phyloP scores from a whole-genome alignment of 768 basidiomycete species.

The Lactarius psammicola region DNA sequence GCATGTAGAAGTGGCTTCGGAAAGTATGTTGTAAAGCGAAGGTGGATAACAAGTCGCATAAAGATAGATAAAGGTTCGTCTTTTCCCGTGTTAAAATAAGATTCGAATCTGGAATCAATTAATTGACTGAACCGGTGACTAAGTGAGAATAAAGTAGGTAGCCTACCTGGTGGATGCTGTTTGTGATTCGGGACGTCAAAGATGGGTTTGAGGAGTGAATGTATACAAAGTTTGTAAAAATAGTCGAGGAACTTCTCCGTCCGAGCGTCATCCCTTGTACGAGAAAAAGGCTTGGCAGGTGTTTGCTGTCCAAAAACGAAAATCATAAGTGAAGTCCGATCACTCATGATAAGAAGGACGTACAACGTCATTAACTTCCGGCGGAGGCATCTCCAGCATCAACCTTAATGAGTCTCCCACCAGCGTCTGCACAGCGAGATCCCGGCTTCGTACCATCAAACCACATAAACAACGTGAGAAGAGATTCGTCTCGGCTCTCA shows the following conservation, averaged over 20 bases:
- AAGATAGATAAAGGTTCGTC: slow-evolving; percentile 80
- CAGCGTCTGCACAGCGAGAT: slow-evolving; percentile 86
- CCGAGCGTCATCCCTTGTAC: slow-evolving; percentile 76
- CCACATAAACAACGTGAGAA: slow-evolving; percentile 73
- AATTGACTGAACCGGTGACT: background rate
- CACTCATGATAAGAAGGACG: slow-evolving; percentile 14
- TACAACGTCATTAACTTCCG: slow-evolving; percentile 30
- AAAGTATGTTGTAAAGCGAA: slow-evolving; percentile 88
- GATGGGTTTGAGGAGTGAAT: slow-evolving; percentile 80
- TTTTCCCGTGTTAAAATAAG: slow-evolving; percentile 66
- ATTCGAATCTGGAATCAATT: slow-evolving; percentile 44
- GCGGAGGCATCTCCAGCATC: slow-evolving; percentile 72
- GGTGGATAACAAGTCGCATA: slow-evolving; percentile 88
- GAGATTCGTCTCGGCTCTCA: slow-evolving; percentile 66
- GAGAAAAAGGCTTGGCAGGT: slow-evolving; percentile 46
- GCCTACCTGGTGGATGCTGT: slow-evolving; percentile 34
- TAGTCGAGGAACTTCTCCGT: slow-evolving; percentile 90
- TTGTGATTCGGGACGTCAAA: slow-evolving; percentile 69
- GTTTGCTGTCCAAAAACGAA: slow-evolving; percentile 9
- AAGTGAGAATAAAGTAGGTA: background rate
- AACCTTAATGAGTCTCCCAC: slow-evolving; percentile 84
- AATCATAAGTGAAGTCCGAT: slow-evolving; percentile 5
- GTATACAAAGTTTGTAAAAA: slow-evolving; percentile 83
- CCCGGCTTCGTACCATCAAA: slow-evolving; percentile 74
- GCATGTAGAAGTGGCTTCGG: slow-evolving; percentile 86